Evolutionary conservation across 1,284 basidiomycete species (phyloP).

Genomic region (Malassezia dermatis): DNA sequence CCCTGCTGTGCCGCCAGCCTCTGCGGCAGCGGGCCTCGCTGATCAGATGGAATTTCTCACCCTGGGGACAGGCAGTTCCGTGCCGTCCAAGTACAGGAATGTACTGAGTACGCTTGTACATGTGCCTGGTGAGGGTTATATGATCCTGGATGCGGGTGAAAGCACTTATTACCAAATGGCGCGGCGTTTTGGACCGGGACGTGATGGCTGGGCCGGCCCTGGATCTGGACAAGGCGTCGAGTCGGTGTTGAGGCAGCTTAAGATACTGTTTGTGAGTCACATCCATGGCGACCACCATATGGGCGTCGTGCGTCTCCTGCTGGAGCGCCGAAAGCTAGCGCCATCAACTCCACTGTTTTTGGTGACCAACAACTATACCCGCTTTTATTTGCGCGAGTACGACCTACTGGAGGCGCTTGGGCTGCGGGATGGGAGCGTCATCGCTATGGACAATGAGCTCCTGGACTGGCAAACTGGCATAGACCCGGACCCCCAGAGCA

Average conservation of each 20-base stretch:
- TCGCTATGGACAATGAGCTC: slow-evolving; percentile 26
- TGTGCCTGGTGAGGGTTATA: slow-evolving; percentile 28
- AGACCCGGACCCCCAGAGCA: slow-evolving; percentile 13
- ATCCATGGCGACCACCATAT: slow-evolving; percentile 87
- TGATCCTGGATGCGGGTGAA: slow-evolving; percentile 83
- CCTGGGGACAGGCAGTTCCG: slow-evolving; percentile 76
- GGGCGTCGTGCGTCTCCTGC: slow-evolving; percentile 65
- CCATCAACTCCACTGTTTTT: slow-evolving; percentile 56
- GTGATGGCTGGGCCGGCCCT: slow-evolving; percentile 4
- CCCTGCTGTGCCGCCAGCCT: slow-evolving; percentile 11
- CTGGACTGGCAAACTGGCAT: slow-evolving; percentile 28
- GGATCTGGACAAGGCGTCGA: slow-evolving; percentile 23
- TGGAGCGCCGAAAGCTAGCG: slow-evolving; percentile 60
- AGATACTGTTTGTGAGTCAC: slow-evolving; percentile 77
- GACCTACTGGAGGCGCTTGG: slow-evolving; percentile 61
- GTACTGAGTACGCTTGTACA: slow-evolving; percentile 41
- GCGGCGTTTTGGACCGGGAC: slow-evolving; percentile 59
- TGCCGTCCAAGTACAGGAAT: slow-evolving; percentile 55
- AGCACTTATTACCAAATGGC: slow-evolving; percentile 80
- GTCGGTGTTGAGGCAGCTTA: slow-evolving; percentile 56
- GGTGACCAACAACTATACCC: slow-evolving; percentile 55
- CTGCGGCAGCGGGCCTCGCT: neutral
- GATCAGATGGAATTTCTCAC: slow-evolving; percentile 61
- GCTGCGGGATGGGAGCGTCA: slow-evolving; percentile 52
- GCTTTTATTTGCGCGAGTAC: slow-evolving; percentile 60